Evolutionary conservation across 371 early-diverging fungal species (phyloP).

Genomic region (Cokeromyces recurvatus): DNA sequence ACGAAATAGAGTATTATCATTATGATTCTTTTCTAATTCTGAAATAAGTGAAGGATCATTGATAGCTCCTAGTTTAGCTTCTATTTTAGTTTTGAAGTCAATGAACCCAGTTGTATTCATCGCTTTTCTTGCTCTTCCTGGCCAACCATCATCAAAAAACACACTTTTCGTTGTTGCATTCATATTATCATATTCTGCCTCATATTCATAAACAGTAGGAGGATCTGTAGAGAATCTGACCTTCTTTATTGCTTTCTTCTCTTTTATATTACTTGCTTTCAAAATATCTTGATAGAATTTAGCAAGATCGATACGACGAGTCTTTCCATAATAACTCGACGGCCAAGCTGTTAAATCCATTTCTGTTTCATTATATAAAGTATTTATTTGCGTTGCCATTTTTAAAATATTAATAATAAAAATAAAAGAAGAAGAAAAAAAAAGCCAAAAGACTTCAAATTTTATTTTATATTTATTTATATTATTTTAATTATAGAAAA

Average conservation of each 20-base stretch:
- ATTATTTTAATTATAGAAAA: background rate
- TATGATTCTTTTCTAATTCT: conserved; percentile 3
- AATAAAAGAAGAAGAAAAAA: background rate
- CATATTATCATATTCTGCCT: conserved; percentile 18
- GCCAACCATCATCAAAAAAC: conserved; percentile 23
- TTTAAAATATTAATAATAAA: background rate
- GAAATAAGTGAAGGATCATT: conserved; percentile 12
- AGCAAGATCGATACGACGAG: conserved; percentile 16
- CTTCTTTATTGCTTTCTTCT: conserved; percentile 1
- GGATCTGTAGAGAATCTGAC: conserved; percentile 30
- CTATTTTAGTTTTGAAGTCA: conserved; percentile 21
- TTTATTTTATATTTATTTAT: no score
- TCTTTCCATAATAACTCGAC: conserved; percentile 13
- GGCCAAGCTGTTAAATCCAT: conserved; percentile 18
- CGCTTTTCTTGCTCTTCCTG: conserved; percentile 17
- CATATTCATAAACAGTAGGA: conserved; percentile 36
- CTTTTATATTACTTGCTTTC: conserved; percentile 1
- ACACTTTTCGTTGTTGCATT: background rate
- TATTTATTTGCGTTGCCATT: no score
- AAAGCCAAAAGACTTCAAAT: no score
- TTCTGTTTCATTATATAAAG: no score
- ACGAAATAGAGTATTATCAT: background rate
- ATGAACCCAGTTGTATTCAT: conserved; percentile 14
- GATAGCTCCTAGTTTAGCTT: conserved; percentile 17
- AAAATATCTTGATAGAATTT: conserved; percentile 19